Percentiles rank a stretch among this genome's conserved stretches.
Conservation (phyloP, 169 alveolate species). For the Cryptosporidium viatorum region DNA sequence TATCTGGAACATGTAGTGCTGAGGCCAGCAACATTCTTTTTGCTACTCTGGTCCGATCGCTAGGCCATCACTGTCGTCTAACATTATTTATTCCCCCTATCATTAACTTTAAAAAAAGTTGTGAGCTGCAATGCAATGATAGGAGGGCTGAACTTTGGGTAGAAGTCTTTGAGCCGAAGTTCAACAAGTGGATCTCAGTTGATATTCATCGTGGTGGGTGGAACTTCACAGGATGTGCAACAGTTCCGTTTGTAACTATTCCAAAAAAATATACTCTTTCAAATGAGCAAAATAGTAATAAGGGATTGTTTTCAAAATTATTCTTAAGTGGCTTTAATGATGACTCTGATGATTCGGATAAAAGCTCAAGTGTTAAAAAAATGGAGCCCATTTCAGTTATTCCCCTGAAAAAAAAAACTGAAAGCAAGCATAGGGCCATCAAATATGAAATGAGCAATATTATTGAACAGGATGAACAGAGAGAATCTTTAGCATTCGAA, state of each 20-base stretch:
- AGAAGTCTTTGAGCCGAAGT: constrained; percentile 46
- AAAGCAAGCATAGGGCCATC: neutral
- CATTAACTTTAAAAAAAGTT: constrained; percentile 9
- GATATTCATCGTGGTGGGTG: constrained; percentile 74
- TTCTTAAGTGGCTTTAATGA: constrained; percentile 15
- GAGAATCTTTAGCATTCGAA: constrained; percentile 55
- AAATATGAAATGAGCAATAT: constrained; percentile 27
- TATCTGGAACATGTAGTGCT: constrained; percentile 47
- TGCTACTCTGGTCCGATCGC: constrained; percentile 36
- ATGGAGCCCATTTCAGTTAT: neutral
- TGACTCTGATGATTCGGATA: constrained; percentile 9
- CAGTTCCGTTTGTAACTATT: neutral
- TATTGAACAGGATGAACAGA: constrained; percentile 53
- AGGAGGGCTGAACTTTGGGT: constrained; percentile 72
- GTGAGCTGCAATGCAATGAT: constrained; percentile 25
- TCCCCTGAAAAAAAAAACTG: constrained; percentile 32
- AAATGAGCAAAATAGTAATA: neutral
- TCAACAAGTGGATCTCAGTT: constrained; percentile 63
- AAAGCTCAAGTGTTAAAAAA: neutral
- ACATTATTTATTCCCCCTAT: constrained; percentile 54
- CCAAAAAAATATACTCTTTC: neutral
- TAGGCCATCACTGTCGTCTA: constrained; percentile 38
- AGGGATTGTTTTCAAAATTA: constrained; percentile 30
- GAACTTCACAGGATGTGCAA: constrained; percentile 45
- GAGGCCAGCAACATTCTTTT: constrained; percentile 57